These are phyloP conservation scores for Lanmaoa pseudosensibilis DNA, from an alignment of 768 basidiomycete species.

Conservation along the genomic window DNA sequence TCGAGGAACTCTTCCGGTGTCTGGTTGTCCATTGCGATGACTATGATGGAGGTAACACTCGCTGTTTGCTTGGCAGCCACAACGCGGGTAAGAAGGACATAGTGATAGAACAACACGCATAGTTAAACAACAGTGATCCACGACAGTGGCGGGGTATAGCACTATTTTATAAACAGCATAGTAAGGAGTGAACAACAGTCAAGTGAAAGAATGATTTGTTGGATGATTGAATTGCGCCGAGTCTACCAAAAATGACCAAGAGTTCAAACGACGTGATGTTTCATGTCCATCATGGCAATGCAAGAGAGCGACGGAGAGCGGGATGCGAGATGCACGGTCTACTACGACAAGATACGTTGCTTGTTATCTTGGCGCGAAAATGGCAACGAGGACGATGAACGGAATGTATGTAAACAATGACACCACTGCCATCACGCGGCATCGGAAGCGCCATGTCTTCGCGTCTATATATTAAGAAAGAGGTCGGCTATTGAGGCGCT, in stretches of 20 bases:
- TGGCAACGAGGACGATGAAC: conserved; percentile 70
- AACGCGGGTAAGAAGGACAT: conserved; percentile 1
- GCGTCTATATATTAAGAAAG: conserved; percentile 49
- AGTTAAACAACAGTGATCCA: conserved; percentile 23
- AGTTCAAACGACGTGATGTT: conserved; percentile 8
- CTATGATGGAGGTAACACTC: not conserved
- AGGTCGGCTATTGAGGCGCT: conserved; percentile 1
- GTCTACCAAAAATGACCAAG: conserved; percentile 20
- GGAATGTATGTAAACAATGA: conserved; percentile 77
- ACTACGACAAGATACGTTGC: conserved; percentile 11
- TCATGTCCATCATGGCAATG: conserved; percentile 25
- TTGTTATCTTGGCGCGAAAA: conserved; percentile 49
- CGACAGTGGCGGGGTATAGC: conserved; percentile 26
- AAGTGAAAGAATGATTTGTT: conserved; percentile 19
- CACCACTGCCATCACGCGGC: conserved; percentile 67
- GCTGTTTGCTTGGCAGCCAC: conserved; percentile 26
- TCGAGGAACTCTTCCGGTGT: conserved; percentile 52
- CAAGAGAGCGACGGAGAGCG: conserved; percentile 20
- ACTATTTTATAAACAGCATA: conserved; percentile 29
- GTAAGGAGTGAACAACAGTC: conserved; percentile 24
- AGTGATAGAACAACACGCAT: conserved; percentile 24
- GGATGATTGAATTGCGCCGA: conserved; percentile 10
- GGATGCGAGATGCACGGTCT: conserved; percentile 11
- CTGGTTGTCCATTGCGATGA: conserved; percentile 29
- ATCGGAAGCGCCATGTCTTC: conserved; percentile 69